phyloP scores from a whole-genome alignment of 2,329 filamentous ascomycete genomes.

The Elsinoe necatrix region DNA sequence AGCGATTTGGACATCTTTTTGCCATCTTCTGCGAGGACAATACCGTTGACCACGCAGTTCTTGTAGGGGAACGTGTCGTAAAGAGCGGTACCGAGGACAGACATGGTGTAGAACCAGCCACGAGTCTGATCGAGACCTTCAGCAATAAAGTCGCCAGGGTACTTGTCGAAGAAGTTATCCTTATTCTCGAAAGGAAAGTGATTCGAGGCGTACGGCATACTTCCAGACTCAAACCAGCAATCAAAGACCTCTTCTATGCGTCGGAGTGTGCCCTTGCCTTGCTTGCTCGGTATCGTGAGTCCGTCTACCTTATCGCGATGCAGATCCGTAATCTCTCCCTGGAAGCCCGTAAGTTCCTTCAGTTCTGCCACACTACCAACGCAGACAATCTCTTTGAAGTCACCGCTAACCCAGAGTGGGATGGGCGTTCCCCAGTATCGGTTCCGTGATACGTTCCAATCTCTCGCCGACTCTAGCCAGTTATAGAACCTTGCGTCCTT shows the following conservation, averaged over 20 bases:
- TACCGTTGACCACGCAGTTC: constrained; percentile 94
- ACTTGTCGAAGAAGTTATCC: constrained; percentile 65
- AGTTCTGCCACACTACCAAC: constrained; percentile 78
- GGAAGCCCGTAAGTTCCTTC: constrained; percentile 75
- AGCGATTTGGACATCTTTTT: constrained; percentile 98
- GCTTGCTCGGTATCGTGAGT: constrained; percentile 86
- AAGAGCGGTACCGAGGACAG: constrained; percentile 79
- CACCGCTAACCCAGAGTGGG: constrained; percentile 84
- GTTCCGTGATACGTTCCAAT: constrained; percentile 93
- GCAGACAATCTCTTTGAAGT: constrained; percentile 77
- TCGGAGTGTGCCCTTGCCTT: constrained; percentile 73
- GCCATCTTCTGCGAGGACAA: constrained; percentile 85
- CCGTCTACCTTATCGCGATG: constrained; percentile 89
- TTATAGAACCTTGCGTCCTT: constrained; percentile 86
- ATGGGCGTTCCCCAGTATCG: constrained; percentile 94
- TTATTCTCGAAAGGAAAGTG: constrained; percentile 91
- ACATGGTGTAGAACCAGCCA: constrained; percentile 93
- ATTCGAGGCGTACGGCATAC: constrained; percentile 85
- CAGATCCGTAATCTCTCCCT: constrained; percentile 73
- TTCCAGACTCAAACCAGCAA: constrained; percentile 94
- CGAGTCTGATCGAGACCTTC: constrained; percentile 89
- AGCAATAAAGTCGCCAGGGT: constrained; percentile 89
- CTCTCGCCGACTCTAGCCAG: constrained; percentile 84
- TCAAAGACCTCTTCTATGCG: constrained; percentile 87
- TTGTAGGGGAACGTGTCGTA: constrained; percentile 81